These are phyloP conservation scores for Ascochyta lentis DNA, from an alignment of 2,329 filamentous ascomycete genomes.

Conservation along the genomic window DNA sequence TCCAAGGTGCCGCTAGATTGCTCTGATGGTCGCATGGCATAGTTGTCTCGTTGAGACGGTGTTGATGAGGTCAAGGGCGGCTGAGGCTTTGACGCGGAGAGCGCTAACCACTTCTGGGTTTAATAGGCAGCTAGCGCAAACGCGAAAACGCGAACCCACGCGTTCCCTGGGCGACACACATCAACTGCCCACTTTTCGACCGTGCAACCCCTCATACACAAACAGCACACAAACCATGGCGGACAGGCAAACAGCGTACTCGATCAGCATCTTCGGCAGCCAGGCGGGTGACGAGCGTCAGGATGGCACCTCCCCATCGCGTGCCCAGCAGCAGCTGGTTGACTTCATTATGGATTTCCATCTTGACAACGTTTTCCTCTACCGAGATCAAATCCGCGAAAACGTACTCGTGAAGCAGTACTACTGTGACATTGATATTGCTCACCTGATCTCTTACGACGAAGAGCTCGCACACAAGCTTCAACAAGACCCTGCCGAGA, in stretches of 20 bases:
- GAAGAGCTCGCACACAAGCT: constrained; percentile 92
- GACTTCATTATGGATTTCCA: constrained; percentile 94
- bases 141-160: constrained; percentile 25
- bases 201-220: constrained; percentile 22
- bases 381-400: constrained; percentile 93
- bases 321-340: constrained; percentile 77
- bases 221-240: constrained; percentile 32
- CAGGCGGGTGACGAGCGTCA: constrained; percentile 43
- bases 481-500: constrained; percentile 86
- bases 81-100: neutral
- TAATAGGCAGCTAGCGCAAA: constrained; percentile 13
- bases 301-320: constrained; percentile 43
- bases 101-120: constrained; percentile 7
- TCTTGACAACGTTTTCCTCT: constrained; percentile 92
- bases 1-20: neutral
- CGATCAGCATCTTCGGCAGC: constrained; percentile 75
- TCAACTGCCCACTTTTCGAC: constrained; percentile 24
- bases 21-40: neutral
- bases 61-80: neutral
- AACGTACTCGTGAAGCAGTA: constrained; percentile 94
- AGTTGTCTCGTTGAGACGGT: neutral
- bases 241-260: constrained; percentile 86
- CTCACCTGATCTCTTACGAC: constrained; percentile 93
- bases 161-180: constrained; percentile 27
- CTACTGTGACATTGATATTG: constrained; percentile 95